phyloP scores from a whole-genome alignment of 257 asterid genomes.

The Nicotiana undulata region DNA sequence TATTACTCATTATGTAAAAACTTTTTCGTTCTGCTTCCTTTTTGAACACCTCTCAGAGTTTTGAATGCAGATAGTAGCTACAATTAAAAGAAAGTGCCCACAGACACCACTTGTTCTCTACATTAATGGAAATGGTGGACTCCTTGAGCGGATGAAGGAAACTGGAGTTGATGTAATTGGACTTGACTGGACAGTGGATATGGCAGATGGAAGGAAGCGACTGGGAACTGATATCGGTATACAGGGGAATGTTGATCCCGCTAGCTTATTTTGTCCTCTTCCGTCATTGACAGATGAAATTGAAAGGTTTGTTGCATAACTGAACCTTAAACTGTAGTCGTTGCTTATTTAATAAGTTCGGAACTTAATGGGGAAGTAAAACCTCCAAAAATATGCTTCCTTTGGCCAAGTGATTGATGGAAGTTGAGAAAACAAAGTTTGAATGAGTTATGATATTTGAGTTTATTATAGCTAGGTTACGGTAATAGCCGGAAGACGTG shows the following conservation, averaged over 20 bases:
- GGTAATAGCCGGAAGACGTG: background rate
- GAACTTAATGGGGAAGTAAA: background rate
- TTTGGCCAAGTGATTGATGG: background rate
- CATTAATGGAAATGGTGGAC: slow-evolving; percentile 90
- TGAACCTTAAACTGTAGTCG: background rate
- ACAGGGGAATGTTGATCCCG: slow-evolving; percentile 95
- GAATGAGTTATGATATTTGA: background rate
- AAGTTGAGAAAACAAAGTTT: background rate
- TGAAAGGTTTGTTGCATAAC: slow-evolving; percentile 38
- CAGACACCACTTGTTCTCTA: slow-evolving; percentile 83
- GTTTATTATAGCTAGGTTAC: background rate
- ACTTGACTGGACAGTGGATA: slow-evolving; percentile 95
- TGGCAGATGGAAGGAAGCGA: slow-evolving; percentile 60
- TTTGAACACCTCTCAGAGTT: slow-evolving; percentile 19
- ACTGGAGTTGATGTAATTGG: slow-evolving; percentile 96
- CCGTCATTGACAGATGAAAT: slow-evolving; percentile 68
- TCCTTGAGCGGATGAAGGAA: slow-evolving; percentile 81
- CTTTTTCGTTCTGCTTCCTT: slow-evolving; percentile 1
- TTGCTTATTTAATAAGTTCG: background rate
- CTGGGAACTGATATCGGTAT: slow-evolving; percentile 58
- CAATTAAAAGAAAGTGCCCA: slow-evolving; percentile 70
- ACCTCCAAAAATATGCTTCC: background rate
- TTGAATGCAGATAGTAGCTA: slow-evolving; percentile 57
- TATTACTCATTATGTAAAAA: background rate
- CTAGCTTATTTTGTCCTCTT: slow-evolving; percentile 74